phyloP scores from a whole-genome alignment of 1,139 yeast species.

The Suhomyces panamericanus region DNA sequence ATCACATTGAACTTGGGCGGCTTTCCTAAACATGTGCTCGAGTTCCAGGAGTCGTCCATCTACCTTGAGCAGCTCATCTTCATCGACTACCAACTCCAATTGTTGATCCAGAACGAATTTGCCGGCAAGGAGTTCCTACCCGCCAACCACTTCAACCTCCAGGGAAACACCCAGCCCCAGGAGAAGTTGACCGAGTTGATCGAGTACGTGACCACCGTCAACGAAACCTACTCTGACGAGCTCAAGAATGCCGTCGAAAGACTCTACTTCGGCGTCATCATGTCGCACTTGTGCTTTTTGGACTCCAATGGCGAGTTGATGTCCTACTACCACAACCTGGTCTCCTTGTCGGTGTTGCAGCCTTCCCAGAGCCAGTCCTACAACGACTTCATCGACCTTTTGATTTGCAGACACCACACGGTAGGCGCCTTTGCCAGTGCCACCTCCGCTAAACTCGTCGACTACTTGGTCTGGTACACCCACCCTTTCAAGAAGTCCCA shows the following conservation, averaged over 20 bases:
- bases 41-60: constrained; percentile 37
- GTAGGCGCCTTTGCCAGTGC: constrained; percentile 32
- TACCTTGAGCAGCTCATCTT: constrained; percentile 40
- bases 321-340: constrained; percentile 17
- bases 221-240: constrained; percentile 29
- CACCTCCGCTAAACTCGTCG: constrained; percentile 32
- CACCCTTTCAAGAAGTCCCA: constrained; percentile 36
- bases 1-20: constrained; percentile 35
- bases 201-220: constrained; percentile 30
- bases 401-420: constrained; percentile 39
- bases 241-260: constrained; percentile 32
- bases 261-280: constrained; percentile 35
- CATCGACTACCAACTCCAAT: constrained; percentile 43
- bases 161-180: constrained; percentile 19
- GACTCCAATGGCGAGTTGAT: constrained; percentile 29
- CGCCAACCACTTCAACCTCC: constrained; percentile 18
- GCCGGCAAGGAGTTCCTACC: constrained; percentile 31
- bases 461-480: constrained; percentile 29
- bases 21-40: constrained; percentile 38
- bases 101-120: constrained; percentile 35
- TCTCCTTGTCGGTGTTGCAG: constrained; percentile 6
- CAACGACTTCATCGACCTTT: constrained; percentile 33
- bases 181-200: constrained; percentile 34
- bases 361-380: constrained; percentile 7
- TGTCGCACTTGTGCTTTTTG: constrained; percentile 40